Base-by-base conservation (phyloP, 164 flowering plant species). In the Chimonanthus praecox region DNA sequence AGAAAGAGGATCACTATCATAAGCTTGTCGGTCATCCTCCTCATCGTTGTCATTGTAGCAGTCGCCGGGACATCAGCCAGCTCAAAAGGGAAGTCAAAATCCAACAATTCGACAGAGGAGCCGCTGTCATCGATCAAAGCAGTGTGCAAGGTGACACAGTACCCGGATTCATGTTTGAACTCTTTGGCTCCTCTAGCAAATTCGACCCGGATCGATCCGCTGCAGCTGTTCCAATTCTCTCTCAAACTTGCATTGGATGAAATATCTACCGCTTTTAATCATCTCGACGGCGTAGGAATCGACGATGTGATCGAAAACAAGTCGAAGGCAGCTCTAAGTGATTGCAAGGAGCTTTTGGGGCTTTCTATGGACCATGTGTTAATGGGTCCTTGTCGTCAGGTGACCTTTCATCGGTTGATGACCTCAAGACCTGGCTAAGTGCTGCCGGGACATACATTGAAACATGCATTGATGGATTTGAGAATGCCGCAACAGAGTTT, bases 391-490 rank as follows among this genome's bases (percentile, higher is more conserved):
- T 84, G 43, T 60, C 82, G 3, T 49, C 77, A 3, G 74, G 48
- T 1, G 20, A 65, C 2, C 62, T 80, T 5, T 13, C 77, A 33
- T 50, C 67, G 4, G 67, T 80, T 3, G 89, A 85, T 43, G 88
- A 90, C 72, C 80, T 89, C 50, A 75, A 67, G 69, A 89, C 93
- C 2, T 90, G 94, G 97, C 74, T 91, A 9, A 91, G 95, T 62
- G 75, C 94, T 0, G 88, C 94, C 0, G 85, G 82, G 0, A 90
- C 97, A 3, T 82, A 79, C 74, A 89, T 84, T 7, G 77, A 89
- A 64, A 91, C 98, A 0, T 94, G 98, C 83, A 61, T 90, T 0
- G 95, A 91, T 18, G 92, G 87, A 0, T 77, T 88, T 7, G 81
- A 77, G 10, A 78, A 81, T 6, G 74, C 68, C 3, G 73, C 78